Percentiles rank a stretch among this genome's conserved stretches.
Evolutionary conservation across 2,329 filamentous ascomycete genomes (phyloP).

Genomic region (Fusarium sp.): DNA sequence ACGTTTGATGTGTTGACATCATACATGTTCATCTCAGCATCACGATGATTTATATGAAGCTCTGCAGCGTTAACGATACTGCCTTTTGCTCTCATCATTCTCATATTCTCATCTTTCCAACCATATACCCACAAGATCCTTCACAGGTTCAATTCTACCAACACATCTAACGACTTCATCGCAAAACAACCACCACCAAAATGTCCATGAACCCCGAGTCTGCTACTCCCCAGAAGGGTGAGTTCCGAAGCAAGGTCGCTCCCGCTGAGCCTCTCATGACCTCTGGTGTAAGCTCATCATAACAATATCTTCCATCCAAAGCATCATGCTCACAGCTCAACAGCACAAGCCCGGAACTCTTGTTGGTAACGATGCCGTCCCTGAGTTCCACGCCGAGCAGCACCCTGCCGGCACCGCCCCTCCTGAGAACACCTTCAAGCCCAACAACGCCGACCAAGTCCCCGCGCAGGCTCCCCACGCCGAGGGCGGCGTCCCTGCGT

Average conservation of each 20-base stretch:
- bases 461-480: constrained; percentile 49
- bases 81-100: not conserved
- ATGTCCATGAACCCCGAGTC: constrained; percentile 64
- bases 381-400: constrained; percentile 71
- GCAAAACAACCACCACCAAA: constrained; percentile 19
- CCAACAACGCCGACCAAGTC: constrained; percentile 49
- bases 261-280: constrained; percentile 62
- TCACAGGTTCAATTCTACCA: not conserved
- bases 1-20: constrained; percentile 25
- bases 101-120: not conserved
- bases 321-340: constrained; percentile 16
- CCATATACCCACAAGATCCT: not conserved
- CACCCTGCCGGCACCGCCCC: constrained; percentile 72
- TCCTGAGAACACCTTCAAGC: constrained; percentile 50
- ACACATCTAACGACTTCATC: not conserved
- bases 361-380: constrained; percentile 65
- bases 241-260: constrained; percentile 62
- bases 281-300: constrained; percentile 58
- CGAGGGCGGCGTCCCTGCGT: constrained; percentile 44
- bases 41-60: constrained; percentile 19
- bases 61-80: not conserved
- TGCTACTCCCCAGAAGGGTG: constrained; percentile 59
- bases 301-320: not conserved
- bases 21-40: constrained; percentile 11
- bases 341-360: constrained; percentile 72